phyloP scores from a whole-genome alignment of 1,139 yeast species.

The Taiozyma sp. region DNA sequence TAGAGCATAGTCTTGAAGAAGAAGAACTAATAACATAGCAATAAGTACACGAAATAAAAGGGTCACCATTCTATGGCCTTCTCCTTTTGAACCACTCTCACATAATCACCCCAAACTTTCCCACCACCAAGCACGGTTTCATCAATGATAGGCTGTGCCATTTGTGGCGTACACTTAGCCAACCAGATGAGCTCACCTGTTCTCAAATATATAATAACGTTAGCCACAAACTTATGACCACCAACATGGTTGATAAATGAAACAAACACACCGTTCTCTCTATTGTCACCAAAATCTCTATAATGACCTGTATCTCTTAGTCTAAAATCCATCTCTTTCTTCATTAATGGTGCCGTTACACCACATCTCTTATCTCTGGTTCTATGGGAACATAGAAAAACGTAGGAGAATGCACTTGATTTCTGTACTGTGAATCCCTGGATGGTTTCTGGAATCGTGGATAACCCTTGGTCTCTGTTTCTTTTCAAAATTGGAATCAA shows the following conservation, averaged over 20 bases:
- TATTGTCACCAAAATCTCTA: slow-evolving; percentile 68
- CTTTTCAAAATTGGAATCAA: slow-evolving; percentile 39
- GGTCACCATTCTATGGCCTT: slow-evolving; percentile 51
- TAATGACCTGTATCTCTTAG: slow-evolving; percentile 64
- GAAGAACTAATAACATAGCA: neutral
- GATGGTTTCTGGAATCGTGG: slow-evolving; percentile 12
- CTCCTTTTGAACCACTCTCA: slow-evolving; percentile 58
- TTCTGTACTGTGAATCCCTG: slow-evolving; percentile 28
- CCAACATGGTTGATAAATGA: slow-evolving; percentile 83
- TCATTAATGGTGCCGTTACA: slow-evolving; percentile 89
- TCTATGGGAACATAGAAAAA: slow-evolving; percentile 81
- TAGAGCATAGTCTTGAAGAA: too few species aligned
- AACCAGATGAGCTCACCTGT: slow-evolving; percentile 82
- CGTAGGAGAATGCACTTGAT: slow-evolving; percentile 47
- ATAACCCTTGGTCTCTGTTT: slow-evolving; percentile 19
- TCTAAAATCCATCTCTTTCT: slow-evolving; percentile 69
- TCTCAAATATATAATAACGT: slow-evolving; percentile 69
- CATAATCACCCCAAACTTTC: slow-evolving; percentile 65
- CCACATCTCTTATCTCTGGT: slow-evolving; percentile 95
- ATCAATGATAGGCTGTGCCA: slow-evolving; percentile 69
- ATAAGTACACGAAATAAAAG: neutral
- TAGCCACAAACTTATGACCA: slow-evolving; percentile 93
- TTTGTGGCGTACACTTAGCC: slow-evolving; percentile 78
- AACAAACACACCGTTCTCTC: slow-evolving; percentile 72
- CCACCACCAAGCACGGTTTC: slow-evolving; percentile 66